Base-by-base conservation (phyloP, 225 moss, liverwort and hornwort species). In the Rhytidiadelphus loreus region DNA sequence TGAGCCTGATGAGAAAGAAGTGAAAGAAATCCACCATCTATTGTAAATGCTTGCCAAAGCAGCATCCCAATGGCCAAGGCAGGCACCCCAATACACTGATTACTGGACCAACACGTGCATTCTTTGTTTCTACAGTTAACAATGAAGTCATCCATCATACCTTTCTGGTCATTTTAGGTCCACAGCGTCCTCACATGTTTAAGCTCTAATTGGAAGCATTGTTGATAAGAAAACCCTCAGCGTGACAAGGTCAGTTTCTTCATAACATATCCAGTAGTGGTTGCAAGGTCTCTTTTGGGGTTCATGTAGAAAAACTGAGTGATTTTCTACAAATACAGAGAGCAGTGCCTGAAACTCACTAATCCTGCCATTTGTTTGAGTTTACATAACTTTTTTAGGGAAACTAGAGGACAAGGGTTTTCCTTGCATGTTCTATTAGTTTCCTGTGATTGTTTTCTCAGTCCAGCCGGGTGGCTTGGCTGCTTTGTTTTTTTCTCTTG, bases 1-100 rank as follows among this genome's bases (percentile, higher is more conserved):
- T 33, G 33, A 17, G 63, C 17, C 8, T 17, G 32, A 17, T 63
- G 62, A 16, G 16, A 16, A 62, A 62, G 62, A 30, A 32, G 17
- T 5, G 10, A 65, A 19, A 35, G 65, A 65, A 35, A 35, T 65
- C 35, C 19, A 65, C 35, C 33, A 35, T 19, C 65, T 9, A n/a
- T n/a, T n/a, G n/a, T n/a, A 9, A 65, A 35, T 39, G 69, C 39
- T 69, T 23, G 24, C 39, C 11, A 23, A 13, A 4, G 2, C 0
- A 0, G 7, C 13, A 23, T 68, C 23, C 8, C 2, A 0, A 4
- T 39, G 68, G 13, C 4, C 13, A 39, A 13, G 13, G 23, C 4
- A 39, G 23, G 39, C 39, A 69, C 23, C 4, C 7, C 13, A 39
- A 69, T 39, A 69, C 23, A 12, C 1, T 7, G 6, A 44, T 72